Conservation (phyloP, 768 basidiomycete species). For the Multifurca ochricompacta region DNA sequence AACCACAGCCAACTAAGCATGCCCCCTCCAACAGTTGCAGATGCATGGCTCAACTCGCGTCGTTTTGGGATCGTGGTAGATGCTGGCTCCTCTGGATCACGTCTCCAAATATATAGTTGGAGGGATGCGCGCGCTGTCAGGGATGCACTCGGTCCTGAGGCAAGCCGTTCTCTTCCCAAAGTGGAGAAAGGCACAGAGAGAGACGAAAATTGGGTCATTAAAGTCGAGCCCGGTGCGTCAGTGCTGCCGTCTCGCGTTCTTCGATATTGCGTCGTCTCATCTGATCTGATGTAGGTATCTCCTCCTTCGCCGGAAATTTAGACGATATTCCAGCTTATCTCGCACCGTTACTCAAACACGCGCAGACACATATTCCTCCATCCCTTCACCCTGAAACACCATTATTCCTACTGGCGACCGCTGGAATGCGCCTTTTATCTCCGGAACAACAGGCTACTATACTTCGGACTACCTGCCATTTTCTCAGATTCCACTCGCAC, state of each 20-base stretch:
- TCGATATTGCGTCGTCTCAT: background rate
- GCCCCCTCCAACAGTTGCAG: constrained; percentile 65
- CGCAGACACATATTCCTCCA: constrained; percentile 75
- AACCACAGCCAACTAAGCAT: constrained; percentile 31
- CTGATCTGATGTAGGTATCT: constrained; percentile 59
- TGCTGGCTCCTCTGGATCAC: constrained; percentile 95
- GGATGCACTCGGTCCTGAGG: constrained; percentile 42
- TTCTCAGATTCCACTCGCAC: constrained; percentile 63
- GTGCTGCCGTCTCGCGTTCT: background rate
- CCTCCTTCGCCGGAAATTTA: constrained; percentile 65
- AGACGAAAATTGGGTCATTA: constrained; percentile 80
- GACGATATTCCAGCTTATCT: constrained; percentile 69
- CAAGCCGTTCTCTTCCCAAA: constrained; percentile 56
- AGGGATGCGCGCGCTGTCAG: constrained; percentile 62
- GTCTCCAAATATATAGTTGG: constrained; percentile 97
- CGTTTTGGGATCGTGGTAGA: constrained; percentile 94
- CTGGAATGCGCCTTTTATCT: constrained; percentile 89
- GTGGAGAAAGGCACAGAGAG: constrained; percentile 86
- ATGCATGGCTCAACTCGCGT: constrained; percentile 71
- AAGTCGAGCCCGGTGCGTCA: constrained; percentile 86
- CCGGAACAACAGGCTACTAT: constrained; percentile 61
- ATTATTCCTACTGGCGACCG: constrained; percentile 90
- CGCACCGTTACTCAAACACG: constrained; percentile 76
- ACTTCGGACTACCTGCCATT: constrained; percentile 68
- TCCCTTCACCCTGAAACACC: constrained; percentile 81